Base-by-base conservation (phyloP, 1,284 basidiomycete species). In the Rhodotorula glutinis region DNA sequence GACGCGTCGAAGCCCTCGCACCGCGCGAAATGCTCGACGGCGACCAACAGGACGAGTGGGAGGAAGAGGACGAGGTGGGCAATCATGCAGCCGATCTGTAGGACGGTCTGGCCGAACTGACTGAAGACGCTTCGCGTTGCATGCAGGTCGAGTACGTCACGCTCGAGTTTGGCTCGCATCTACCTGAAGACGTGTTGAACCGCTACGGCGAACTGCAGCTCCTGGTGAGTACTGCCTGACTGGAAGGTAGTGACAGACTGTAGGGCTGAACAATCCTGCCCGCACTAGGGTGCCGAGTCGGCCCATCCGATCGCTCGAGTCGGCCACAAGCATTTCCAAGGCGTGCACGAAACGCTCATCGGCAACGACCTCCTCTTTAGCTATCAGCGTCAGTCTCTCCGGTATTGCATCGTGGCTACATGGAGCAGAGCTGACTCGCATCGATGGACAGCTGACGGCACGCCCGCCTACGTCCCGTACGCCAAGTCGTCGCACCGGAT, bases 71-170 rank as follows among this genome's bases (percentile, higher is more conserved):
- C 38, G 69, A 70, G 65, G 69, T 70, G 40, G 38, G 57, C 33
- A 9, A 30, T 4, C 8, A 4, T 44, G n/a, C n/a, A n/a, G n/a
- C n/a, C n/a, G n/a, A n/a, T n/a, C n/a, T n/a, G n/a, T n/a, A n/a
- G n/a, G n/a, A n/a, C n/a, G n/a, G n/a, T n/a, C n/a, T n/a, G n/a
- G n/a, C n/a, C n/a, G n/a, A n/a, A n/a, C n/a, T n/a, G n/a, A n/a
- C 19, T 4, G 40, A 47, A 33, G 27, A 60, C 23, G 4, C 8
- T 7, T 9, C 16, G 4, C 25, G 13, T 8, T 13, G 13, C 21
- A 5, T 7, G 9, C 59, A 71, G 70, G 70, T 71, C 25, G 59
- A 59, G 41, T 71, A 71, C 43, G 44, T 71, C 10, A 69, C 70
- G 14, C 62, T 71, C 33, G 70, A 71, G 56, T 69, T 71, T 40